Conservation (phyloP, 371 early-diverging fungal genomes). For the Sporodiniella umbellata region DNA sequence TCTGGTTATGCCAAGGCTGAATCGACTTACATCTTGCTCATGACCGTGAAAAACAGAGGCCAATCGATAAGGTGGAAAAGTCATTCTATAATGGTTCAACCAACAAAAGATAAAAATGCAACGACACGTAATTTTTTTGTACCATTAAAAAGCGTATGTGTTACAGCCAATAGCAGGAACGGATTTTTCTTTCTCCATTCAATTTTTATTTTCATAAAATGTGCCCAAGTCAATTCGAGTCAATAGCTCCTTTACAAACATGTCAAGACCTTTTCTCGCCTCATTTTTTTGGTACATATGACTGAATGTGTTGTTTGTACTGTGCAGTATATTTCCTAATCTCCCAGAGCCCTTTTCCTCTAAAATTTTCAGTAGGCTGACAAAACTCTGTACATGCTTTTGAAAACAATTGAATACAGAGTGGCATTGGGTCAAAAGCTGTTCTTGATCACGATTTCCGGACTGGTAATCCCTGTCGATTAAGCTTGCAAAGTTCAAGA, state of each 20-base stretch:
- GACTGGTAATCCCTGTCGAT: constrained; percentile 10
- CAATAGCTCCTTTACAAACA: constrained; percentile 30
- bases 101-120: not conserved
- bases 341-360: constrained; percentile 42
- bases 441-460: constrained; percentile 5
- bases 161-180: not conserved
- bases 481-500: constrained; percentile 24
- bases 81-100: constrained; percentile 4
- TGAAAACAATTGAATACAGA: constrained; percentile 29
- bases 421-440: constrained; percentile 10
- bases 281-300: constrained; percentile 25
- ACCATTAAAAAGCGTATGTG: not conserved
- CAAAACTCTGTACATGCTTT: constrained; percentile 26
- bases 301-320: constrained; percentile 15
- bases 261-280: constrained; percentile 21
- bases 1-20: not conserved
- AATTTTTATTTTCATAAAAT: constrained; percentile 11
- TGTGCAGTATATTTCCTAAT: constrained; percentile 28
- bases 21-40: constrained; percentile 34
- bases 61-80: constrained; percentile 13
- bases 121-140: constrained; percentile 8
- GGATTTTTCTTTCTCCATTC: too few relatives aligned
- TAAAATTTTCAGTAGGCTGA: constrained; percentile 30
- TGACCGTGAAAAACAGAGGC: constrained; percentile 18
- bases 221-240: constrained; percentile 21